Conservation (phyloP, 2,329 filamentous ascomycete genomes). For the Emmonsiellopsis sp. region DNA sequence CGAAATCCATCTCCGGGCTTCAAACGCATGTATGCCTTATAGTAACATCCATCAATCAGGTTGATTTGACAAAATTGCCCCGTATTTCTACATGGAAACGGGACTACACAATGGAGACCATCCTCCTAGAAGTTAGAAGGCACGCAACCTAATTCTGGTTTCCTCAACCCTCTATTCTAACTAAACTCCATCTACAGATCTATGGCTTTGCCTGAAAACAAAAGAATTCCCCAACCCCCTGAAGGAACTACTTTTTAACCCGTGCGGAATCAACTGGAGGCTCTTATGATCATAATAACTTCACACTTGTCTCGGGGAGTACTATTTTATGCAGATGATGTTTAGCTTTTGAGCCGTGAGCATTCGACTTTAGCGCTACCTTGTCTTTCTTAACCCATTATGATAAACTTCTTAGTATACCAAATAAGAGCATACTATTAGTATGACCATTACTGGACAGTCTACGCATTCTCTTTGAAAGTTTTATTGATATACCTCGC, state of each 20-base stretch:
- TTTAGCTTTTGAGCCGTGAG: not conserved
- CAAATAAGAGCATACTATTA: not conserved
- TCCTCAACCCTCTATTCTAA: conserved; percentile 8
- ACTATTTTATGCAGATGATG: conserved; percentile 22
- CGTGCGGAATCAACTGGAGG: not conserved
- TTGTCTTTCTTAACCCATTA: not conserved
- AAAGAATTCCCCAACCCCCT: conserved; percentile 88
- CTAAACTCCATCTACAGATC: conserved; percentile 50
- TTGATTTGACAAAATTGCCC: conserved; percentile 74
- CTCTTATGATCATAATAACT: not conserved
- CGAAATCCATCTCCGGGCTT: not conserved
- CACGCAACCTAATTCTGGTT: conserved; percentile 27
- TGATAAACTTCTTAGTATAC: not conserved
- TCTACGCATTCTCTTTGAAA: no score
- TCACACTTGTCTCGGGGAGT: not conserved
- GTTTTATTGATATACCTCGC: no score
- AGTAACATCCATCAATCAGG: conserved; percentile 36
- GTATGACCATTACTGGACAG: not conserved
- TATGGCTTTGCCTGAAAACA: conserved; percentile 85
- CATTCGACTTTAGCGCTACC: not conserved
- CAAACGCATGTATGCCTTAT: not conserved
- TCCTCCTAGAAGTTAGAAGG: conserved; percentile 78
- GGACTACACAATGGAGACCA: conserved; percentile 90
- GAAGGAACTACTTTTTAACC: conserved; percentile 61
- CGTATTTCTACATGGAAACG: conserved; percentile 86